Evolutionary conservation across 2,329 filamentous ascomycete species (phyloP).

Genomic region (Alternaria panax): DNA sequence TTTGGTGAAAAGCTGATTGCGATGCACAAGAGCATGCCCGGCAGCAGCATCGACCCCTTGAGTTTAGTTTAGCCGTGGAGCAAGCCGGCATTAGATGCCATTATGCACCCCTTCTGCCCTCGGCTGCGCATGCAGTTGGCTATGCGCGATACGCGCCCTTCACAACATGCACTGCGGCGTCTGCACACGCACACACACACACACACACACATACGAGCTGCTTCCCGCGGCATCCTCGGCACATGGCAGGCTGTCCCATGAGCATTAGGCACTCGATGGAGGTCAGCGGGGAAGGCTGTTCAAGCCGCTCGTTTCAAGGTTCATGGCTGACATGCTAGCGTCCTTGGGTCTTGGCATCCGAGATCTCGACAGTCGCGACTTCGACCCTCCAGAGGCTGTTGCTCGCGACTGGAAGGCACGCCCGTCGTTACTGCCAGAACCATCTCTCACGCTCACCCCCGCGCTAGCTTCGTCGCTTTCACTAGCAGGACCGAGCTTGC

Average conservation of each 20-base stretch:
- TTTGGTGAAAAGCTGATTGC: conserved; percentile 12
- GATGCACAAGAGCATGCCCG: conserved; percentile 11
- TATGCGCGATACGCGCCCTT: neutral
- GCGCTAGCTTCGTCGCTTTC: conserved; percentile 1
- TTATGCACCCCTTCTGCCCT: neutral
- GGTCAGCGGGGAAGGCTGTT: conserved; percentile 14
- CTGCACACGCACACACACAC: neutral
- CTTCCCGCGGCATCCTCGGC: neutral
- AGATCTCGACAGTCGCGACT: conserved; percentile 3
- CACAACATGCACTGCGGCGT: neutral
- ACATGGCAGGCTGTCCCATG: conserved; percentile 9
- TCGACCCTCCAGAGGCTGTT: neutral
- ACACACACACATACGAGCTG: neutral
- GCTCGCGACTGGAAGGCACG: neutral
- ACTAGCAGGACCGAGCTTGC: conserved; percentile 2
- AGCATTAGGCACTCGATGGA: neutral
- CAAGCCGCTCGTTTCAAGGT: neutral
- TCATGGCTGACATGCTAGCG: conserved; percentile 6
- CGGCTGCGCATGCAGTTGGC: neutral
- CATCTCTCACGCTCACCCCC: neutral
- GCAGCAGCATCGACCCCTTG: conserved; percentile 14
- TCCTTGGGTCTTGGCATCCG: conserved; percentile 6
- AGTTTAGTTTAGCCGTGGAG: neutral
- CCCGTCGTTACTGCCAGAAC: neutral
- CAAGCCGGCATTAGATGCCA: conserved; percentile 3